Conservation (phyloP, 2,329 filamentous ascomycete species). For the Nothopassalora personata region DNA sequence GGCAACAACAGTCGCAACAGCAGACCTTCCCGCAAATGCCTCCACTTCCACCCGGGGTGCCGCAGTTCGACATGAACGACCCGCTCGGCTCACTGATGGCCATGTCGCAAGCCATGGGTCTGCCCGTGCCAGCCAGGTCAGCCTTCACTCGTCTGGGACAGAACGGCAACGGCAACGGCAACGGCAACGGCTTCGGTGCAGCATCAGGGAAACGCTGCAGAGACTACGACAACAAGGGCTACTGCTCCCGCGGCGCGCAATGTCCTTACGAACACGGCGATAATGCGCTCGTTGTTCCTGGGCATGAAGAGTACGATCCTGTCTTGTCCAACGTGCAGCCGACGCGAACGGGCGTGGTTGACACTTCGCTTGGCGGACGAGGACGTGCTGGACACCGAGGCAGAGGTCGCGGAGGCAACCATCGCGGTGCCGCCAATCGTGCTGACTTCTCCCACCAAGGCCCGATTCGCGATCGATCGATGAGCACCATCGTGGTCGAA, state of each 20-base stretch:
- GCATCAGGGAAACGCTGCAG: constrained; percentile 51
- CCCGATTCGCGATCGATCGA: constrained; percentile 56
- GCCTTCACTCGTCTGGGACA: constrained; percentile 12
- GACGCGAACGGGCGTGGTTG: constrained; percentile 18
- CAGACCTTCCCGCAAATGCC: constrained; percentile 32
- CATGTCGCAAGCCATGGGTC: constrained; percentile 55
- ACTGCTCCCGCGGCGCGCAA: constrained; percentile 60
- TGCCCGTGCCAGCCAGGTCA: constrained; percentile 41
- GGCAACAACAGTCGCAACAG: constrained; percentile 5
- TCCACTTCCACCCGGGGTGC: constrained; percentile 41
- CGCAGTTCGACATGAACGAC: constrained; percentile 54
- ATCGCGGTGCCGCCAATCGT: constrained; percentile 36
- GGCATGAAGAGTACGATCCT: constrained; percentile 51
- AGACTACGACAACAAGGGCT: constrained; percentile 69
- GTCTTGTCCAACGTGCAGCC: constrained; percentile 33
- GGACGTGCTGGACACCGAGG: constrained; percentile 37
- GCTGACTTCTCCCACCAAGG: constrained; percentile 61
- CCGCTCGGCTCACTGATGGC: constrained; percentile 58
- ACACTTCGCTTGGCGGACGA: constrained; percentile 30
- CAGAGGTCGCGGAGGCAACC: constrained; percentile 29
- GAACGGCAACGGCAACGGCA: background rate
- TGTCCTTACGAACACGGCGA: constrained; percentile 67
- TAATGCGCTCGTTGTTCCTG: constrained; percentile 43
- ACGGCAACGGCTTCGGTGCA: constrained; percentile 4
- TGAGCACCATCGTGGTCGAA: constrained; percentile 68